Percentiles rank a stretch among this genome's conserved stretches.
Conservation (phyloP, 2,329 filamentous ascomycete genomes). For the Trichoderma lentiforme region DNA sequence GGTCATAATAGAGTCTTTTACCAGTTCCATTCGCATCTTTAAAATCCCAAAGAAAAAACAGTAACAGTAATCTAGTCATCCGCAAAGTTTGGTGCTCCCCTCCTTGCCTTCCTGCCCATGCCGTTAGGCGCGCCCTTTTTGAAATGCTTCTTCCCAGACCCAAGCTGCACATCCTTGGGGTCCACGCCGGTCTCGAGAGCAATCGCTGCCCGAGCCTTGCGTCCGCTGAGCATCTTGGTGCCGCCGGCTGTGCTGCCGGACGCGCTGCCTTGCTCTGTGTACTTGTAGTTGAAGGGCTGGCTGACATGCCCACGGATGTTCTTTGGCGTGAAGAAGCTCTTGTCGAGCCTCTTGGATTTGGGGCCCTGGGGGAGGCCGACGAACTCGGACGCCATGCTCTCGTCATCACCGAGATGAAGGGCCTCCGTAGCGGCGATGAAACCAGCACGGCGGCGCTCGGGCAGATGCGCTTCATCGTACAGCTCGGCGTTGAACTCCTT, state of each 20-base stretch:
- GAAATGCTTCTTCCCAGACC: slow-evolving; percentile 85
- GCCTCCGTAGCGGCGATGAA: slow-evolving; percentile 51
- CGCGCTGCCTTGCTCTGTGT: slow-evolving; percentile 71
- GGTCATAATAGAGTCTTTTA: background rate
- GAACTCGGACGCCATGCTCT: slow-evolving; percentile 44
- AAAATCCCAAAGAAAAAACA: background rate
- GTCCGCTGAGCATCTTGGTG: slow-evolving; percentile 69
- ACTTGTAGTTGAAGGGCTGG: slow-evolving; percentile 86
- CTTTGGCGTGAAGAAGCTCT: slow-evolving; percentile 77
- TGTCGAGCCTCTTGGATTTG: slow-evolving; percentile 78
- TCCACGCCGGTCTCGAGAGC: slow-evolving; percentile 84
- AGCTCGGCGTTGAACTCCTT: slow-evolving; percentile 83
- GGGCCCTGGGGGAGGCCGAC: slow-evolving; percentile 56
- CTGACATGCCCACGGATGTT: slow-evolving; percentile 63
- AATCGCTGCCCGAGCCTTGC: slow-evolving; percentile 77
- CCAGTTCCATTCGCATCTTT: background rate
- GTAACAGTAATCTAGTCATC: slow-evolving; percentile 6
- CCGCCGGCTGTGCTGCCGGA: slow-evolving; percentile 44
- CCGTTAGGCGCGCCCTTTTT: slow-evolving; percentile 67
- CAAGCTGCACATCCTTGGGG: slow-evolving; percentile 66
- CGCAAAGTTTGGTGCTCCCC: background rate
- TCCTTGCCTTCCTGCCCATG: slow-evolving; percentile 48
- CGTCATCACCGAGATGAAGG: slow-evolving; percentile 40
- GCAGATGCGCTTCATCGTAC: slow-evolving; percentile 79
- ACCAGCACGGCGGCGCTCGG: slow-evolving; percentile 71